phyloP scores from a whole-genome alignment of 805 yeast species.

The Starmerella lactis-condensi region DNA sequence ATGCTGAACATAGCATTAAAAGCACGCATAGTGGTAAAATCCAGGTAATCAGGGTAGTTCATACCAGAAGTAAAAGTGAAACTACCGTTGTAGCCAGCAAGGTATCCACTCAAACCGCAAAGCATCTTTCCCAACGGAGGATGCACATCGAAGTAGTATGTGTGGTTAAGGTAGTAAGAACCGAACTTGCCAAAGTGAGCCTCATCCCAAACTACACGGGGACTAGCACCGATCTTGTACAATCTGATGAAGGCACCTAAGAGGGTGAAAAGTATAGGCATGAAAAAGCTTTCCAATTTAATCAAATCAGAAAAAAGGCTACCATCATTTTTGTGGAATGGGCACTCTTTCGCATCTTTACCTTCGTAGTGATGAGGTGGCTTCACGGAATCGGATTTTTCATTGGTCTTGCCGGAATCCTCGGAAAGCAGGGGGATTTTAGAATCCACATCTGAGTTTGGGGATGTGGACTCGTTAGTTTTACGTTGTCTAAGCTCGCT shows the following conservation, averaged over 20 bases:
- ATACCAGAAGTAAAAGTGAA: conserved; percentile 85
- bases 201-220: conserved; percentile 46
- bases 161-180: conserved; percentile 52
- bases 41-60: conserved; percentile 54
- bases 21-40: conserved; percentile 65
- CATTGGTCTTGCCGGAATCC: too few relatives aligned
- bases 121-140: conserved; percentile 94
- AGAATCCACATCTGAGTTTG: too few relatives aligned
- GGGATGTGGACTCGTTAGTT: too few relatives aligned
- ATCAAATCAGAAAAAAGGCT: conserved; percentile 17
- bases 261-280: conserved; percentile 37
- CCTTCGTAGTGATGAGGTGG: too few relatives aligned
- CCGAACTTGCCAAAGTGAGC: conserved; percentile 35
- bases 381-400: too few relatives aligned
- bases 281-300: conserved; percentile 27
- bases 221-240: conserved; percentile 52
- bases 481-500: too few relatives aligned
- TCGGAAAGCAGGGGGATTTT: too few relatives aligned
- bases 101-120: conserved; percentile 76
- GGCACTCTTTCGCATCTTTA: too few relatives aligned
- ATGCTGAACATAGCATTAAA: conserved; percentile 69
- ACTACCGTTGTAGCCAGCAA: conserved; percentile 77
- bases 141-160: conserved; percentile 89
- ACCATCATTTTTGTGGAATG: conserved; percentile 13
- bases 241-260: conserved; percentile 58